Evolutionary conservation across 228 moss, liverwort and hornwort genomes (phyloP), one percentile per base, ranked within the genome.

Genomic region (Sphagnum fallax): DNA sequence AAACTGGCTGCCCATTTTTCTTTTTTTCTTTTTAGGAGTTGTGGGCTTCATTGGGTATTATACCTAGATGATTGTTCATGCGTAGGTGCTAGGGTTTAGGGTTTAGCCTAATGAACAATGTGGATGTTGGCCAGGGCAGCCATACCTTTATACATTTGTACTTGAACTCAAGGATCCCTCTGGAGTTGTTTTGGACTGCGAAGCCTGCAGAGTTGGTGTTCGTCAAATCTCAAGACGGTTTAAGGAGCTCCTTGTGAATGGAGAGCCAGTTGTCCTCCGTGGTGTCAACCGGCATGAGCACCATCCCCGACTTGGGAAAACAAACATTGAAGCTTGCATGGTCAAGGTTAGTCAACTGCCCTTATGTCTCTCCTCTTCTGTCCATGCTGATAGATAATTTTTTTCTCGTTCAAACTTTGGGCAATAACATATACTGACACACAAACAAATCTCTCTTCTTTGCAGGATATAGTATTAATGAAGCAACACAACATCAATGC

Each of bases 211-310:
- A 75, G 76, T 98, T 62, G 98, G 98, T 14, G 57, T 94, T 47
- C 85, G 98, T 8, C 67, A 90, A 70, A 79, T 98, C 68, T 82
- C 90, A 6, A 83, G 67, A 58, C 83, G 77, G 66, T 77, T 79
- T 62, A 98, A 98, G 76, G 94, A 94, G 75, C 74, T 98, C 48
- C 87, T 92, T 65, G 86, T 98, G 52, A 98, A 98, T 74, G 94
- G 92, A 14, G 77, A 88, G 67, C 94, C 98, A 48, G 98, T 98
- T 48, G 80, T 92, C 50, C 85, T 98, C 72, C 84, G 94, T 61
- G 98, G 98, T 78, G 94, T 98, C 53, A 98, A 98, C 73, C 88
- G 98, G 72, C 98, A 98, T 65, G 98, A 98, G 85, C 94, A 94
- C 79, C 98, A 98, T 70, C 89, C 98, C 74, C 88, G 94, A 55